A percentile compares a stretch with the other conserved stretches of the same genome.
phyloP scores from a whole-genome alignment of 2,329 filamentous ascomycete species.

The Fusarium odoratissimum region DNA sequence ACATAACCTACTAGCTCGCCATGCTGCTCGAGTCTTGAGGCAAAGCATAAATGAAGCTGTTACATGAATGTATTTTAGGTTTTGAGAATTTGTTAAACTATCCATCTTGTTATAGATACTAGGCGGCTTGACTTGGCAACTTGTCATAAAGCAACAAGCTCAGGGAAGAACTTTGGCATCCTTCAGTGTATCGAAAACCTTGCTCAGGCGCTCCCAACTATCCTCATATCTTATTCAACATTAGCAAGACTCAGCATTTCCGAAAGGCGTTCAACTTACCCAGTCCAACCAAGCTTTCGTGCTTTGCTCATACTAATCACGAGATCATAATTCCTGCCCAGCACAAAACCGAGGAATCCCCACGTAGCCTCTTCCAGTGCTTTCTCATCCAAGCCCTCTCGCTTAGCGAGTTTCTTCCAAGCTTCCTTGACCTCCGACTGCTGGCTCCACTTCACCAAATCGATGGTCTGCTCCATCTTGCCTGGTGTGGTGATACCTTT shows the following conservation, averaged over 20 bases:
- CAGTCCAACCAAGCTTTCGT: not conserved
- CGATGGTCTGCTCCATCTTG: not conserved
- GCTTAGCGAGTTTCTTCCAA: not conserved
- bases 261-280: not conserved
- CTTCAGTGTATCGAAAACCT: not conserved
- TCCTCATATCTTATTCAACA: not conserved
- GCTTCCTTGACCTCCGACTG: not conserved
- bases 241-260: not conserved
- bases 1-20: not conserved
- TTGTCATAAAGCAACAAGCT: not conserved
- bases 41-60: not conserved
- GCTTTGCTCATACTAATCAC: constrained; percentile 11
- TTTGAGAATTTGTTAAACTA: too few species aligned
- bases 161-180: not conserved
- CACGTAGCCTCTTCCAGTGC: constrained; percentile 5
- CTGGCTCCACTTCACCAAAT: constrained; percentile 6
- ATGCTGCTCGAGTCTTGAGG: not conserved
- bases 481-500: not conserved
- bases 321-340: constrained; percentile 10
- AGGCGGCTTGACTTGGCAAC: rapidly evolving
- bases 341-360: constrained; percentile 5
- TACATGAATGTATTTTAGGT: rapidly evolving
- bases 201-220: not conserved
- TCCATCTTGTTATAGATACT: not conserved
- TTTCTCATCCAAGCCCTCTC: constrained; percentile 2